Conservation (phyloP, 352 stramenopile species). For the Phytophthora colocasiae region DNA sequence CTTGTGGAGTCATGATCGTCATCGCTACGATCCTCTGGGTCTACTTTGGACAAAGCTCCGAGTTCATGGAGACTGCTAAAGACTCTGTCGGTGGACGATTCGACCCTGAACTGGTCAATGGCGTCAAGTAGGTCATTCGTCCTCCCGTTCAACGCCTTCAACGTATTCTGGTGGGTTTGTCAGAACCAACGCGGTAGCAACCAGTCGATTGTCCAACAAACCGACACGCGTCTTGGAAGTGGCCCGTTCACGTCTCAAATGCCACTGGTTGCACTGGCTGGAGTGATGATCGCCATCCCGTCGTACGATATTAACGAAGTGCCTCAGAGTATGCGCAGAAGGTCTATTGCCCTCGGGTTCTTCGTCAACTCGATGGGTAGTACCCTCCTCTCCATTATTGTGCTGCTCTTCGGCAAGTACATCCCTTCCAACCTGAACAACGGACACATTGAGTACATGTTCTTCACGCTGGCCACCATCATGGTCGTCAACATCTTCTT, state of each 20-base stretch:
- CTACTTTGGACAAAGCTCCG: conserved; percentile 46
- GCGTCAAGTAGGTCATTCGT: conserved; percentile 58
- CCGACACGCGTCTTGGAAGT: conserved; percentile 51
- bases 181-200: conserved; percentile 75
- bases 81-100: conserved; percentile 59
- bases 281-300: conserved; percentile 45
- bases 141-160: conserved; percentile 47
- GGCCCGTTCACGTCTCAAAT: conserved; percentile 47
- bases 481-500: conserved; percentile 46
- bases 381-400: conserved; percentile 61
- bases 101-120: conserved; percentile 51
- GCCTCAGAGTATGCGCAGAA: conserved; percentile 41
- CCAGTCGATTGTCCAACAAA: conserved; percentile 72
- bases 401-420: conserved; percentile 68
- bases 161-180: conserved; percentile 60
- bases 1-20: conserved; percentile 32
- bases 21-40: conserved; percentile 55
- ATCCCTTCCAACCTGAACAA: conserved; percentile 39
- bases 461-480: conserved; percentile 40
- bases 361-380: conserved; percentile 62
- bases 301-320: conserved; percentile 54
- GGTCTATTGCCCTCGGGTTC: conserved; percentile 43
- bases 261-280: conserved; percentile 46
- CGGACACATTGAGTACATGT: conserved; percentile 48
- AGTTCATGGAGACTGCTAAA: conserved; percentile 55